Conservation (phyloP, 2,329 filamentous ascomycete species). For the Xylariaceae sp. region DNA sequence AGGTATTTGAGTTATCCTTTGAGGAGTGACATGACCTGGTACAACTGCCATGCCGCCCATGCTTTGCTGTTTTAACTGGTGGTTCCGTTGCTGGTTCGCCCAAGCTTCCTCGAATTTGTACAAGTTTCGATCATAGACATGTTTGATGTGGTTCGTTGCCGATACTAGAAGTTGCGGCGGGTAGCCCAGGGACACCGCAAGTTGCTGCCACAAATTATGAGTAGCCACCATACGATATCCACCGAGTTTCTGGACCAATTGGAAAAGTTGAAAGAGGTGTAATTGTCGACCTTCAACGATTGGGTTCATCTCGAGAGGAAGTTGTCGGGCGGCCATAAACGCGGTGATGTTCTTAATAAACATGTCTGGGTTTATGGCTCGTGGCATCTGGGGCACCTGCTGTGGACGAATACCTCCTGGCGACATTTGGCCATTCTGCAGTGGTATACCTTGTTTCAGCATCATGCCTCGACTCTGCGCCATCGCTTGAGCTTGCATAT, state of each 20-base stretch:
- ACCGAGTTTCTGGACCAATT: constrained; percentile 67
- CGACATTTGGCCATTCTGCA: constrained; percentile 53
- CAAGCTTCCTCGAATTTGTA: constrained; percentile 69
- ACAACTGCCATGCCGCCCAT: constrained; percentile 29
- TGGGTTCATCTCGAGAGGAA: constrained; percentile 70
- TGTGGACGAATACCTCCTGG: constrained; percentile 45
- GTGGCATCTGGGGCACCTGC: constrained; percentile 36
- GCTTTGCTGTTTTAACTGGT: constrained; percentile 46
- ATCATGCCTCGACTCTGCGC: constrained; percentile 45
- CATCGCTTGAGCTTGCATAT: constrained; percentile 45
- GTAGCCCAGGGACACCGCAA: constrained; percentile 62
- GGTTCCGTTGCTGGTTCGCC: constrained; percentile 49
- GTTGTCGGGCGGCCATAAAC: constrained; percentile 70
- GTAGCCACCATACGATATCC: constrained; percentile 70
- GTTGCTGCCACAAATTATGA: constrained; percentile 65
- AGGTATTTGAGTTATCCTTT: constrained; percentile 41
- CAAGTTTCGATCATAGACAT: constrained; percentile 71
- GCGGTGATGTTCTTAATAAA: constrained; percentile 70
- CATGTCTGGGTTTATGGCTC: constrained; percentile 52
- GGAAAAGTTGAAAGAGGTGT: constrained; percentile 71
- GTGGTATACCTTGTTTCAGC: constrained; percentile 46
- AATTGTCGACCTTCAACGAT: constrained; percentile 67
- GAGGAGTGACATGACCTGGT: constrained; percentile 35
- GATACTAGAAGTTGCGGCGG: constrained; percentile 57
- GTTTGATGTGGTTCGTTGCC: constrained; percentile 64